Percentiles rank a stretch among this genome's conserved stretches.
phyloP scores from a whole-genome alignment of 768 basidiomycete genomes.

The Leccinellum albellum region DNA sequence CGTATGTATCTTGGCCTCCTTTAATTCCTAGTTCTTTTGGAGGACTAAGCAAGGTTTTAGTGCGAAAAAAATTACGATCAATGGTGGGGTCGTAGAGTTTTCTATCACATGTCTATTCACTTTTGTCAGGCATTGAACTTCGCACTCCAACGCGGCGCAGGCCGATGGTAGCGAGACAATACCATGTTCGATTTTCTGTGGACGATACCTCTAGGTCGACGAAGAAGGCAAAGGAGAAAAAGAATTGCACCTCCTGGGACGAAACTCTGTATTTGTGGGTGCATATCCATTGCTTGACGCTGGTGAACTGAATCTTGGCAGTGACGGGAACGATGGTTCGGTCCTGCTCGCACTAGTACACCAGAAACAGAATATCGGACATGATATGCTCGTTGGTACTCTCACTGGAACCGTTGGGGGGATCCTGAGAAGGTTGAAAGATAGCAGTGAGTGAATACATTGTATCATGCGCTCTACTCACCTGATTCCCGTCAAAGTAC shows the following conservation, averaged over 20 bases:
- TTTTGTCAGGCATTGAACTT: conserved; percentile 12
- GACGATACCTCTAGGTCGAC: conserved; percentile 12
- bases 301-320: not conserved
- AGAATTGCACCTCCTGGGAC: conserved; percentile 6
- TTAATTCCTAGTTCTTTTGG: not conserved
- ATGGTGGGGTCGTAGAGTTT: not conserved
- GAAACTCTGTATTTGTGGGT: conserved; percentile 18
- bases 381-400: conserved; percentile 9
- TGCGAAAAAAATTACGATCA: conserved; percentile 9
- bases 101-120: not conserved
- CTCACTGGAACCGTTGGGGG: conserved; percentile 9
- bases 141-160: conserved; percentile 2
- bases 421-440: conserved; percentile 6
- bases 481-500: conserved; percentile 1
- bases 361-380: conserved; percentile 7
- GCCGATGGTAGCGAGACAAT: conserved; percentile 5
- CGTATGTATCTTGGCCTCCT: conserved; percentile 2
- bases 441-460: conserved; percentile 8
- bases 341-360: conserved; percentile 10
- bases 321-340: conserved; percentile 13
- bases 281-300: not conserved
- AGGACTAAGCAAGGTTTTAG: conserved; percentile 3
- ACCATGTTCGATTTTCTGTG: conserved; percentile 10
- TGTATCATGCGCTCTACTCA: not conserved
- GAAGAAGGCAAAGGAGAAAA: conserved; percentile 10